Percentiles rank a stretch among this genome's conserved stretches.
These are phyloP conservation scores for Populus hybrid DNA, from an alignment of 441 rosid species.

Conservation along the genomic window DNA sequence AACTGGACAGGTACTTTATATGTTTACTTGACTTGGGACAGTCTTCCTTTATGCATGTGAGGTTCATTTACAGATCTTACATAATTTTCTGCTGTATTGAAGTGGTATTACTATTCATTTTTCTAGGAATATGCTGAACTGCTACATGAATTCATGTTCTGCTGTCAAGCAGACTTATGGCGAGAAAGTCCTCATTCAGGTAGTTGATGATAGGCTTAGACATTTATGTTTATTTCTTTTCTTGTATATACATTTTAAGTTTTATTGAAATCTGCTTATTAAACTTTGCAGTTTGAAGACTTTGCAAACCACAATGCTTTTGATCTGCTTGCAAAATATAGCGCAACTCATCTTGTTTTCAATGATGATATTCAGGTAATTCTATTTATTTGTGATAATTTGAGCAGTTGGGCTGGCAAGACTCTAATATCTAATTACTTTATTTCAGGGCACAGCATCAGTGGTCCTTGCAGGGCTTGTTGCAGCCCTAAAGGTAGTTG, in stretches of 20 bases:
- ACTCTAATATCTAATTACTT: constrained; percentile 10
- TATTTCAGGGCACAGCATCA: constrained; percentile 84
- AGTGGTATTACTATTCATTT: constrained; percentile 3
- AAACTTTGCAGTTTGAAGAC: constrained; percentile 72
- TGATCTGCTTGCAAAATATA: constrained; percentile 66
- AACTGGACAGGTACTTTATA: constrained; percentile 63
- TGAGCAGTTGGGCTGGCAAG: background rate
- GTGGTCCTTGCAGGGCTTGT: constrained; percentile 87
- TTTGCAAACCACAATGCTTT: constrained; percentile 94
- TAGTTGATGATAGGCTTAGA: constrained; percentile 10
- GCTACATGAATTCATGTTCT: constrained; percentile 74
- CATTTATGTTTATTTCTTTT: background rate
- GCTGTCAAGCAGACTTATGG: constrained; percentile 89
- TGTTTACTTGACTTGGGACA: background rate
- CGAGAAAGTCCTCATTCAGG: constrained; percentile 81
- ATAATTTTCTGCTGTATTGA: constrained; percentile 15
- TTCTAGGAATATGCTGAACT: constrained; percentile 71
- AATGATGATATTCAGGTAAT: constrained; percentile 86
- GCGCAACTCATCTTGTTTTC: constrained; percentile 73
- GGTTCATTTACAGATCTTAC: background rate
- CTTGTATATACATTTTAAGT: too few species aligned
- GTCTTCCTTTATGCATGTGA: background rate
- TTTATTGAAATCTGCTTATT: background rate
- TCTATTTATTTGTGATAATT: background rate
- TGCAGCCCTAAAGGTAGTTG: constrained; percentile 62